phyloP scores from a whole-genome alignment of 2,329 filamentous ascomycete species.

The Whalleya microplaca region DNA sequence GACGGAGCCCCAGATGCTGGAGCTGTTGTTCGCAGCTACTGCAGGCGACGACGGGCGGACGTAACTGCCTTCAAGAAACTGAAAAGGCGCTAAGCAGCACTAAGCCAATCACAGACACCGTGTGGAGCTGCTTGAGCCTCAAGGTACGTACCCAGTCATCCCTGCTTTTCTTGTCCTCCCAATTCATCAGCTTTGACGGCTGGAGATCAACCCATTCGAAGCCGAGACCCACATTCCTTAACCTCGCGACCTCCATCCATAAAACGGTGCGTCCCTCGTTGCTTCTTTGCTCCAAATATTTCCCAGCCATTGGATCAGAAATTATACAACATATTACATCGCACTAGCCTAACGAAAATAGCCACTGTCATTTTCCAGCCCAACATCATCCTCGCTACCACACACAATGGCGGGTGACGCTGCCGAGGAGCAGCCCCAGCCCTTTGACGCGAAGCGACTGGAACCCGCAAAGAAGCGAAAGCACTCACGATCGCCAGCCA shows the following conservation, averaged over 20 bases:
- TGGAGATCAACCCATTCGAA: not conserved
- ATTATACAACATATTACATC: not conserved
- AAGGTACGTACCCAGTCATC: slow-evolving; percentile 9
- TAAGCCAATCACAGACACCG: slow-evolving; percentile 21
- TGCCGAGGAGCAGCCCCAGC: slow-evolving; percentile 42
- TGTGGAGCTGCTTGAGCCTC: slow-evolving; percentile 22
- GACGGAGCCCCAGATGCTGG: not conserved
- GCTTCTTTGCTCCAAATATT: not conserved
- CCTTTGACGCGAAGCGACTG: slow-evolving; percentile 47
- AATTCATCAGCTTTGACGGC: not conserved
- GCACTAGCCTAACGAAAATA: not conserved
- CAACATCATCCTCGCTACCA: slow-evolving; percentile 10
- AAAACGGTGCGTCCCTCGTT: not conserved
- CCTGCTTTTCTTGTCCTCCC: not conserved
- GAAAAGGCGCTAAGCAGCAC: not conserved
- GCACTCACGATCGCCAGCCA: slow-evolving; percentile 40
- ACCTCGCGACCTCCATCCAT: not conserved
- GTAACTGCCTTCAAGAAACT: slow-evolving; percentile 26
- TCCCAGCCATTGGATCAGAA: not conserved
- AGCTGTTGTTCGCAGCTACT: slow-evolving; percentile 16
- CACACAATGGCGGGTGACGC: slow-evolving; percentile 40
- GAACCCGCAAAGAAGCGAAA: slow-evolving; percentile 46
- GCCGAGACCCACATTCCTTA: not conserved
- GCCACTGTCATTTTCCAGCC: not conserved
- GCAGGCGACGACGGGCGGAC: slow-evolving; percentile 32